Evolutionary conservation across 306 rosid genomes (phyloP).

Genomic region (Quillaja saponaria): DNA sequence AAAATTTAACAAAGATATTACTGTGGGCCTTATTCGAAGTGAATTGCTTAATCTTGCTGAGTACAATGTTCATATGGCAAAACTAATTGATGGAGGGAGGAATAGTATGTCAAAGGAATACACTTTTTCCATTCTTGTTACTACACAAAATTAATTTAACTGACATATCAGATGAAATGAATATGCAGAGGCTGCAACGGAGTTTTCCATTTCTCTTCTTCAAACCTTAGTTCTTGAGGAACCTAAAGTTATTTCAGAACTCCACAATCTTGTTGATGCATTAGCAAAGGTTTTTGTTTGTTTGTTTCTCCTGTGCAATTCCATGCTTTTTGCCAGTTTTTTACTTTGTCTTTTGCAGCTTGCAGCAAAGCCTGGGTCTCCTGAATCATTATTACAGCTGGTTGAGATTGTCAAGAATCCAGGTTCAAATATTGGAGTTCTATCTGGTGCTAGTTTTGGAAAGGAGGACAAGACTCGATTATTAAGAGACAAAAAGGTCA

Average conservation of each 20-base stretch:
- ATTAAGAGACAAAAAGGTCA: slow-evolving; percentile 79
- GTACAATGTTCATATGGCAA: slow-evolving; percentile 97
- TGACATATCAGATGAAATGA: slow-evolving; percentile 38
- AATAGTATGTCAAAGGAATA: slow-evolving; percentile 65
- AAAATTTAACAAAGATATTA: slow-evolving; percentile 85
- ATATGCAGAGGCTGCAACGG: slow-evolving; percentile 82
- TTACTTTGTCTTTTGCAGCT: slow-evolving; percentile 56
- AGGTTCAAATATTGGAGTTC: slow-evolving; percentile 41
- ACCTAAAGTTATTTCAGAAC: slow-evolving; percentile 85
- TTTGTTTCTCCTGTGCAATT: slow-evolving; percentile 4
- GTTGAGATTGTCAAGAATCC: slow-evolving; percentile 88
- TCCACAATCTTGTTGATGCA: slow-evolving; percentile 93
- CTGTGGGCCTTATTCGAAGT: slow-evolving; percentile 78
- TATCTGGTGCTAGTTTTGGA: slow-evolving; percentile 59
- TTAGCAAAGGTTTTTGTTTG: slow-evolving; percentile 71
- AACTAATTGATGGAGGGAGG: slow-evolving; percentile 95
- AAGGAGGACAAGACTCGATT: slow-evolving; percentile 85
- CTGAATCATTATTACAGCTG: slow-evolving; percentile 82
- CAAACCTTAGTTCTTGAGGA: slow-evolving; percentile 75
- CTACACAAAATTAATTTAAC: slow-evolving; percentile 22
- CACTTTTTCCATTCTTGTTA: neutral
- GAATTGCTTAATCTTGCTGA: slow-evolving; percentile 92
- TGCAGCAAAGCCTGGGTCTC: slow-evolving; percentile 87
- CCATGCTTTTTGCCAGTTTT: neutral
- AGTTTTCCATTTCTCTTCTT: slow-evolving; percentile 82